A percentile compares a stretch with the other conserved stretches of the same genome.
phyloP scores from a whole-genome alignment of 148 eudicot genomes.

The Nyssa sinensis region DNA sequence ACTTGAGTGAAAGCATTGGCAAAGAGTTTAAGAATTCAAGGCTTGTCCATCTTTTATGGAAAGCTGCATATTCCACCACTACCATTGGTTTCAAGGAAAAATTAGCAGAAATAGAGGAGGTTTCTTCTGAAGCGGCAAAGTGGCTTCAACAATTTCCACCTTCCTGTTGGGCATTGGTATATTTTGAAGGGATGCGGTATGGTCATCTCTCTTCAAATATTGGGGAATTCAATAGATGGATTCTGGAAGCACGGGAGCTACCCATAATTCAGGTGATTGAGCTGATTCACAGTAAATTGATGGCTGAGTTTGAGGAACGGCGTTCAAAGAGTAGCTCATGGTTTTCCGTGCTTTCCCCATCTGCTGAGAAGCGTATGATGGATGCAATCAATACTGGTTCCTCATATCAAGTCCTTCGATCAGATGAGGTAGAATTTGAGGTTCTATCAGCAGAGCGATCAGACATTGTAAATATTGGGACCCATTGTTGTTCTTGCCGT shows the following conservation, averaged over 20 bases:
- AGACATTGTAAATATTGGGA: conserved; percentile 54
- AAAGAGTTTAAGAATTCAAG: conserved; percentile 57
- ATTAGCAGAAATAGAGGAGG: conserved; percentile 49
- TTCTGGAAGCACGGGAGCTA: conserved; percentile 48
- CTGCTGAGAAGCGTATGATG: conserved; percentile 46
- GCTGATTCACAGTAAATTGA: conserved; percentile 38
- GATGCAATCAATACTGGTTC: conserved; percentile 37
- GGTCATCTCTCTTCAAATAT: conserved; percentile 57
- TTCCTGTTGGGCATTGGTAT: conserved; percentile 46
- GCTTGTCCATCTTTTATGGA: conserved; percentile 51
- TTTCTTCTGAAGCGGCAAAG: conserved; percentile 54
- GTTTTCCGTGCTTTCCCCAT: conserved; percentile 46
- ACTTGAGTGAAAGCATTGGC: conserved; percentile 50
- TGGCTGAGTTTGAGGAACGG: conserved; percentile 45
- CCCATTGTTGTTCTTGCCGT: conserved; percentile 54
- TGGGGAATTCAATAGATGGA: conserved; percentile 54
- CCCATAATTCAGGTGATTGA: conserved; percentile 61
- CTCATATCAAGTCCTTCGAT: conserved; percentile 48
- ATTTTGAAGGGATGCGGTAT: conserved; percentile 50
- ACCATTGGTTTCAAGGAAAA: conserved; percentile 38
- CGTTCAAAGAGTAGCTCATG: conserved; percentile 37
- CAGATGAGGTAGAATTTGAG: conserved; percentile 66
- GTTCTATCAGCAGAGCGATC: conserved; percentile 49
- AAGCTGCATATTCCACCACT: conserved; percentile 54
- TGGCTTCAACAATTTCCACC: conserved; percentile 57